These are phyloP conservation scores for Yarrowia sp. DNA, from an alignment of 805 yeast species.

Conservation along the genomic window DNA sequence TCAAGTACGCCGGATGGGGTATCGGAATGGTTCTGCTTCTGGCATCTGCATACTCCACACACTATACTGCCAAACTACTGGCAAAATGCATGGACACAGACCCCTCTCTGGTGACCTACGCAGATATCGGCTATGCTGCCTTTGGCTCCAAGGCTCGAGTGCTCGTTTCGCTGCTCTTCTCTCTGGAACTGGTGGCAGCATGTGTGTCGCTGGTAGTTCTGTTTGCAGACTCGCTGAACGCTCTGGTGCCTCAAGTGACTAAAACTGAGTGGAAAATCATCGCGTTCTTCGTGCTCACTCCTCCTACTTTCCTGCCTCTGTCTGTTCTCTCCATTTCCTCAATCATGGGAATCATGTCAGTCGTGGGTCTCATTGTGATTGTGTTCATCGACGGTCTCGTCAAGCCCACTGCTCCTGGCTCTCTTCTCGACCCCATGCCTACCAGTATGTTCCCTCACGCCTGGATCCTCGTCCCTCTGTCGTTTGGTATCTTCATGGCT, in stretches of 20 bases:
- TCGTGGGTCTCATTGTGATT: constrained; percentile 66
- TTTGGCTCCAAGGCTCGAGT: constrained; percentile 80
- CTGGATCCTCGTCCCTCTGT: constrained; percentile 56
- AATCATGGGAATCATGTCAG: constrained; percentile 72
- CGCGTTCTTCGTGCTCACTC: constrained; percentile 65
- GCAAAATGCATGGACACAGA: constrained; percentile 82
- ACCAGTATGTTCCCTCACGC: constrained; percentile 74
- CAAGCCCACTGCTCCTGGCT: constrained; percentile 73
- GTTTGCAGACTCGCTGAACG: constrained; percentile 84
- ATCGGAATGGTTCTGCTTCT: constrained; percentile 64
- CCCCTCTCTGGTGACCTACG: constrained; percentile 81
- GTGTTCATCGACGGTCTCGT: constrained; percentile 69
- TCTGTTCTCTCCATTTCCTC: constrained; percentile 73
- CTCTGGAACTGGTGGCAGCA: constrained; percentile 78
- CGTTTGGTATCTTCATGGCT: constrained; percentile 55
- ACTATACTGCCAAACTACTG: constrained; percentile 76
- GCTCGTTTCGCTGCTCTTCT: constrained; percentile 73
- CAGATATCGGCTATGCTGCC: constrained; percentile 86
- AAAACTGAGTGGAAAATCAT: constrained; percentile 66
- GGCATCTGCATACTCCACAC: constrained; percentile 70
- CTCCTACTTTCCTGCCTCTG: constrained; percentile 81
- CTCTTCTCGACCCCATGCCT: constrained; percentile 66
- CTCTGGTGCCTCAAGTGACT: constrained; percentile 64
- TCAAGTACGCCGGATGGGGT: constrained; percentile 65
- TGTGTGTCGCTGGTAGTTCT: constrained; percentile 82